phyloP scores from a whole-genome alignment of 805 yeast genomes.

The Zygosaccharomyces pseudorouxii region DNA sequence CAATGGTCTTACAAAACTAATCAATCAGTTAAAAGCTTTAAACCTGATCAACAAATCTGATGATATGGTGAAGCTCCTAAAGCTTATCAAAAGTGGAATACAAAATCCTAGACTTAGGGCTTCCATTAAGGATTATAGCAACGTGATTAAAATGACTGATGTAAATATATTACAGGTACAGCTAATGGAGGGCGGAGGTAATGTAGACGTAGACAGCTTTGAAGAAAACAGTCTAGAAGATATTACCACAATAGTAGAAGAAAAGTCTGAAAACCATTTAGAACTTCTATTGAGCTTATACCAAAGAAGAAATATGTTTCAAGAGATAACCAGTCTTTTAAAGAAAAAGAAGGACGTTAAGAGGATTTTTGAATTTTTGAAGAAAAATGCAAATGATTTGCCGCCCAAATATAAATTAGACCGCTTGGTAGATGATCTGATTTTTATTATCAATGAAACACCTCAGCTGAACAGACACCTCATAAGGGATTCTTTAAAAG shows the following conservation, averaged over 20 bases:
- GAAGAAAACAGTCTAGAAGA: conserved; percentile 18
- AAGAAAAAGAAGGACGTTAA: conserved; percentile 6
- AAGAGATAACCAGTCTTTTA: conserved; percentile 14
- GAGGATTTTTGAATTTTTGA: conserved; percentile 11
- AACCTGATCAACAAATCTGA: conserved; percentile 26
- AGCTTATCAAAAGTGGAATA: conserved; percentile 6
- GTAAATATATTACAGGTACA: conserved; percentile 19
- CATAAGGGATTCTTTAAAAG: conserved; percentile 8
- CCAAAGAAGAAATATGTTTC: conserved; percentile 13
- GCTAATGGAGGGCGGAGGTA: conserved; percentile 3
- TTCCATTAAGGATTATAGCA: conserved; percentile 14
- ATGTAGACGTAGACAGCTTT: conserved; percentile 15
- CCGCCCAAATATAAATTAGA: conserved; percentile 14
- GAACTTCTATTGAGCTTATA: conserved; percentile 16
- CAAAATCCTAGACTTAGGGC: neutral
- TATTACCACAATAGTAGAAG: conserved; percentile 13
- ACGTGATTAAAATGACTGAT: conserved; percentile 26
- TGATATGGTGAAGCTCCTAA: conserved; percentile 10
- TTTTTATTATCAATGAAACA: conserved; percentile 10
- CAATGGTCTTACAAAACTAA: conserved; percentile 25
- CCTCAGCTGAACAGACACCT: neutral
- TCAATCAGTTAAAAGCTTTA: conserved; percentile 23
- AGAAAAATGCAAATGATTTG: conserved; percentile 10
- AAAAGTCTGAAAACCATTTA: conserved; percentile 2
- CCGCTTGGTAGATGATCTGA: conserved; percentile 16